These are phyloP conservation scores for Oehlia diaphana DNA, from an alignment of 192 early-diverging fungal genomes.

Conservation along the genomic window DNA sequence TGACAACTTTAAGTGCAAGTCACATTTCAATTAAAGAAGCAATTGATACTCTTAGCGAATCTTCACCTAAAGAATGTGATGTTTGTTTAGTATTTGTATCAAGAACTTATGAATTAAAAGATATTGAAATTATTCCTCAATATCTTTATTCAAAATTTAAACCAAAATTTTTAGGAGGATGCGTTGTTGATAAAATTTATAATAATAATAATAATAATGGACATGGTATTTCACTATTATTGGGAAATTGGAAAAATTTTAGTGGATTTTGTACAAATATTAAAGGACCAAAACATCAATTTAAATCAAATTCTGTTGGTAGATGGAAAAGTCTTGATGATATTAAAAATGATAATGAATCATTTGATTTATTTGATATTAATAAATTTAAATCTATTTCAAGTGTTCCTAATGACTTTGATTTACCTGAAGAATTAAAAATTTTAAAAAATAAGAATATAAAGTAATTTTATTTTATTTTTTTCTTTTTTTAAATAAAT, in stretches of 20 bases:
- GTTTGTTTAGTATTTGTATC: conserved; percentile 1
- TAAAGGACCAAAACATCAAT: background rate
- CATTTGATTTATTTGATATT: conserved; percentile 4
- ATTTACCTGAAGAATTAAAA: conserved; percentile 16
- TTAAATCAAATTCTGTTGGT: conserved; percentile 20
- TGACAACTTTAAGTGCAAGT: background rate
- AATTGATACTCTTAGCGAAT: background rate
- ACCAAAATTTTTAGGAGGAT: conserved; percentile 7
- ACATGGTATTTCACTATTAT: conserved; percentile 1
- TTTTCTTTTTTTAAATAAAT: background rate
- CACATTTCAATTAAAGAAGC: background rate
- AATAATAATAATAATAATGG: background rate
- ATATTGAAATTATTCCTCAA: conserved; percentile 8
- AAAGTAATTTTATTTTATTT: background rate
- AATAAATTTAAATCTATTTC: conserved; percentile 9
- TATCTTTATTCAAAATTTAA: conserved; percentile 12
- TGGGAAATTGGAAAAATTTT: background rate
- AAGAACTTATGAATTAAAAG: background rate
- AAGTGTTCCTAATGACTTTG: background rate
- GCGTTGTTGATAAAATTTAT: conserved; percentile 15
- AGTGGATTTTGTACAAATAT: background rate
- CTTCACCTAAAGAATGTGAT: background rate
- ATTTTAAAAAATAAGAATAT: background rate
- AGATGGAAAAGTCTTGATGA: background rate
- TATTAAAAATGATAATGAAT: background rate